Conservation (phyloP, 371 early-diverging fungal species). For the Mucor irregularis region DNA sequence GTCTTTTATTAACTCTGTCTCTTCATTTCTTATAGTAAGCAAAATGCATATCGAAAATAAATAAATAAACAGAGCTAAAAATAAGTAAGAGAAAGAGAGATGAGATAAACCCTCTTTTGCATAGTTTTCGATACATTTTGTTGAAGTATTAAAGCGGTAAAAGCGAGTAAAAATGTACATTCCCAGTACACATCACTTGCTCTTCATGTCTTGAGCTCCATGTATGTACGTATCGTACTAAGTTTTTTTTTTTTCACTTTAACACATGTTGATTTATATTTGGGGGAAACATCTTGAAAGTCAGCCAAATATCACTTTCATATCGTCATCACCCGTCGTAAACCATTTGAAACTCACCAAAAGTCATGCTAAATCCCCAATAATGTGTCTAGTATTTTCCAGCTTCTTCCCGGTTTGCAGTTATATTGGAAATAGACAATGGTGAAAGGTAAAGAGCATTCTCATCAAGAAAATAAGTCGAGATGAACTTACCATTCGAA, state of each 20-base stretch:
- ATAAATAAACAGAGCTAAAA: not conserved
- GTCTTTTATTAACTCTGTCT: not conserved
- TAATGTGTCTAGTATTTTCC: no score
- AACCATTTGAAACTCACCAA: not conserved
- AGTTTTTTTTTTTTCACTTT: not conserved
- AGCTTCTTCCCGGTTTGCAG: not conserved
- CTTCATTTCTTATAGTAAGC: slow-evolving; percentile 13
- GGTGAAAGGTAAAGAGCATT: slow-evolving; percentile 10
- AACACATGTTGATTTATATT: not conserved
- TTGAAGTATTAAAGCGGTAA: no score
- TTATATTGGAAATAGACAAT: not conserved
- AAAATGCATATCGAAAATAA: not conserved
- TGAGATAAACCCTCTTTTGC: no score
- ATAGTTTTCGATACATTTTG: no score
- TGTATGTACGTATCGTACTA: no score
- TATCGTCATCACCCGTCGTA: no score
- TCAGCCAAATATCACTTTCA: not conserved
- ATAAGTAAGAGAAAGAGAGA: not conserved
- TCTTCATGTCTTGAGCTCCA: no score
- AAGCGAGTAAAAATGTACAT: no score
- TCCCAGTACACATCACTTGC: no score
- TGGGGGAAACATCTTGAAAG: not conserved
- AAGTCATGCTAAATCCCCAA: not conserved
- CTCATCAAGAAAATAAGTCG: no score
- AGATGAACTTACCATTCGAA: not conserved